Evolutionary conservation across 345 rosid species (phyloP), one percentile per base, ranked within the genome.

Genomic region (Anastatica hierochuntica): DNA sequence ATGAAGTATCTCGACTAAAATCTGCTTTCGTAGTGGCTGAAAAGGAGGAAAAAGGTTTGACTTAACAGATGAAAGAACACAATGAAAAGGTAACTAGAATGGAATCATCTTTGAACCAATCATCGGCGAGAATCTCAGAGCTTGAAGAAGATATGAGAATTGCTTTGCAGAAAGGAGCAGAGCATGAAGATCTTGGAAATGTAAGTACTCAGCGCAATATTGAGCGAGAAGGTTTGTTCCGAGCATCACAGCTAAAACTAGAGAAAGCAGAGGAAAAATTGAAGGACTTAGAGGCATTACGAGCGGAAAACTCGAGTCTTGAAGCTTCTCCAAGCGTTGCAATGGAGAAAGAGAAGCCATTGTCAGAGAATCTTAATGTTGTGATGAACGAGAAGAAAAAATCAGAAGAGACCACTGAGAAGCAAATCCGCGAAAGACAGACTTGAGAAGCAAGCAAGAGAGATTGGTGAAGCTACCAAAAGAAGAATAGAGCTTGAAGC

Each of bases 341-440:
- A 7, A 43, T 35, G 17, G 82, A 75, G 58, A 82, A 74, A 64
- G 90, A 86, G 67, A 74, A 18, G 23, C 76, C 76, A 33, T 57
- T 81, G 36, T 68, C 74, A 14, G 78, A 68, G 43, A 58, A 61
- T 60, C 59, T 85, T 43, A n/a, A n/a, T n/a, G n/a, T n/a, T n/a
- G n/a, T n/a, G n/a, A n/a, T n/a, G n/a, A n/a, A n/a, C n/a, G n/a
- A n/a, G n/a, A n/a, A n/a, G n/a, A n/a, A n/a, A n/a, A n/a, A n/a
- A n/a, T n/a, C n/a, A n/a, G n/a, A n/a, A n/a, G 70, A 63, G 34
- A 69, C 63, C 27, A 40, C 51, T 14, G 76, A 64, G 57, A 89
- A 85, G 76, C 90, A 81, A 79, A 60, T 54, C 58, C 20, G 74
- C 84, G 8, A 90, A 82, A 74, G 87, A 76, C 71, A 74, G 69